Percentiles rank a stretch among this genome's conserved stretches.
phyloP scores from a whole-genome alignment of 208 protist species.

The Trypanosomatidae sp. region DNA sequence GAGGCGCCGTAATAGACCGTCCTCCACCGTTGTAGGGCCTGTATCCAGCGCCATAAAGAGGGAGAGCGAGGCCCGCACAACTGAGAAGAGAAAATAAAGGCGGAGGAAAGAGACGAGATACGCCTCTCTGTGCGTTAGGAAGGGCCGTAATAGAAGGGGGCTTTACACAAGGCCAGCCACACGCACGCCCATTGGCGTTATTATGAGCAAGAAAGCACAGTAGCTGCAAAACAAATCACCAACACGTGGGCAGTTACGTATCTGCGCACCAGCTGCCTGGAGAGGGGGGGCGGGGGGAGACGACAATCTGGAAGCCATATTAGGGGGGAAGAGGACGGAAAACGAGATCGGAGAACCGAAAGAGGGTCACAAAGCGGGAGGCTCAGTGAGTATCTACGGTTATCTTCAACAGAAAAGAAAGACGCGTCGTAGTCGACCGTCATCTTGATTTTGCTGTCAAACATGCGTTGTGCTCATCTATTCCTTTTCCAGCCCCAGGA shows the following conservation, averaged over 20 bases:
- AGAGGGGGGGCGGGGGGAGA: not conserved
- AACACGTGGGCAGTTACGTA: not conserved
- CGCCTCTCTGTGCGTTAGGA: no score
- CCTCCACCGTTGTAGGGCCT: not conserved
- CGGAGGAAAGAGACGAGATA: not conserved
- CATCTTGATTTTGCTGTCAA: not conserved
- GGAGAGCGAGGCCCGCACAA: not conserved
- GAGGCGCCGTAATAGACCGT: not conserved
- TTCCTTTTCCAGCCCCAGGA: constrained; percentile 23
- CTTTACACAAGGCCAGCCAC: not conserved
- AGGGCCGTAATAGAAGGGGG: not conserved
- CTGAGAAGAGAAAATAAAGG: not conserved
- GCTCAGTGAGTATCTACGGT: not conserved
- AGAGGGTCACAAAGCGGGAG: not conserved
- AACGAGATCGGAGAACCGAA: not conserved
- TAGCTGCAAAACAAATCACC: not conserved
- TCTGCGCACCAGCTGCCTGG: not conserved
- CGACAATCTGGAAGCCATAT: not conserved
- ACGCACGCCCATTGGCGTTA: not conserved
- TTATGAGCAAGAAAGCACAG: not conserved
- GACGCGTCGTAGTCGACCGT: not conserved
- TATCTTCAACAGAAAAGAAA: not conserved
- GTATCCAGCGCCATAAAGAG: not conserved
- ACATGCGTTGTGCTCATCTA: constrained; percentile 12
- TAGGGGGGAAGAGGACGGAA: not conserved